These are phyloP conservation scores for Bathelium albidoporum DNA, from an alignment of 495 filamentous ascomycete genomes.

Conservation along the genomic window DNA sequence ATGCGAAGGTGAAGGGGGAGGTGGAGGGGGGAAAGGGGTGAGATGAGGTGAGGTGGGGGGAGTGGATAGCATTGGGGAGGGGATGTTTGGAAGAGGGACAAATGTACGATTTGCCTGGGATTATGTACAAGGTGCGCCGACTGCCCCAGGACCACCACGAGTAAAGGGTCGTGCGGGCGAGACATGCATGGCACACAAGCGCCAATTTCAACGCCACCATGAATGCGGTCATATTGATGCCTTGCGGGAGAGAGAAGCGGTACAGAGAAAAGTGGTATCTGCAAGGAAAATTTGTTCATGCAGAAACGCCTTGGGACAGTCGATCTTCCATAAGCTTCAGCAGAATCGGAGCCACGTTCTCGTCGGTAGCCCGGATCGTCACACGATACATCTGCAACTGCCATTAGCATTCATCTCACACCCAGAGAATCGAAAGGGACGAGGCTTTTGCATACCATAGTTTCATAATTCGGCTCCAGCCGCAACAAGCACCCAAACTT, in stretches of 20 bases:
- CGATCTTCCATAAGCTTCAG: constrained; percentile 79
- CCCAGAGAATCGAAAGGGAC: neutral
- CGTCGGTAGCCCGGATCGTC: constrained; percentile 90
- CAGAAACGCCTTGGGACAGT: constrained; percentile 44
- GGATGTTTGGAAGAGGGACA: neutral
- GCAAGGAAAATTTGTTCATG: neutral
- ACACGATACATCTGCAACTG: constrained; percentile 76
- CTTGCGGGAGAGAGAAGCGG: neutral
- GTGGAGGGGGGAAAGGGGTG: neutral
- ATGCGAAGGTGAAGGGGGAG: constrained; percentile 42
- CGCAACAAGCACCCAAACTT: constrained; percentile 92
- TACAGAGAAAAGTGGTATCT: neutral
- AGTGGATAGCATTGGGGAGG: neutral
- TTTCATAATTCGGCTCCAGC: constrained; percentile 87
- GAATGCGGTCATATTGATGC: neutral
- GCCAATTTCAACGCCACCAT: neutral
- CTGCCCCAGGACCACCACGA: neutral
- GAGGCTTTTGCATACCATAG: constrained; percentile 42
- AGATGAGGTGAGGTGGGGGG: neutral
- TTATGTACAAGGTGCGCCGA: neutral
- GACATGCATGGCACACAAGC: neutral
- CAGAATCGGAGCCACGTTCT: constrained; percentile 68
- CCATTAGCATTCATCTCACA: neutral
- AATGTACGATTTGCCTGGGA: neutral
- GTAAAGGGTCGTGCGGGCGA: neutral